Evolutionary conservation across 768 basidiomycete genomes (phyloP).

Genomic region (Mycena galericulata): DNA sequence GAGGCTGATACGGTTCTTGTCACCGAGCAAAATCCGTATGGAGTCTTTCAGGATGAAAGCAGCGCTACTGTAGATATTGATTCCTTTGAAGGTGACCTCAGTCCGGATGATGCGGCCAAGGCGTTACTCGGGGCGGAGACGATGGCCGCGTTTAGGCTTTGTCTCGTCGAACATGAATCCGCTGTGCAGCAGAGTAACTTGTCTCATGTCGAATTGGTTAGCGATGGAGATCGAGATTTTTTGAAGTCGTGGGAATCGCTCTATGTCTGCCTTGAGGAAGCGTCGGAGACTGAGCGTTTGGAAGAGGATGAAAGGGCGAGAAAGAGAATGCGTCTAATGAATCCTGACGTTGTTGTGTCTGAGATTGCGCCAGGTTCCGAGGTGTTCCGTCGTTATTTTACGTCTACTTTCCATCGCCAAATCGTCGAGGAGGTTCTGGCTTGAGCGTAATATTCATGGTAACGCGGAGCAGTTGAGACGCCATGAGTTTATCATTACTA

Average conservation of each 20-base stretch:
- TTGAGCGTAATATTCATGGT: background rate
- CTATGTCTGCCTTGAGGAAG: background rate
- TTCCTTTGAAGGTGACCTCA: too few species aligned
- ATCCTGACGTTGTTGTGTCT: background rate
- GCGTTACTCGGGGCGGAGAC: background rate
- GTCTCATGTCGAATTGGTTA: background rate
- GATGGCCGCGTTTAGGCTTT: background rate
- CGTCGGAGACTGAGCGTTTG: background rate
- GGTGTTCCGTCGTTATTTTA: background rate
- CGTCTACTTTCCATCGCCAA: background rate
- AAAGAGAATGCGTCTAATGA: background rate
- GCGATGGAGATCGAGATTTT: background rate
- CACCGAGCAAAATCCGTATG: background rate
- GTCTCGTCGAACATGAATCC: background rate
- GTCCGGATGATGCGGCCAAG: background rate
- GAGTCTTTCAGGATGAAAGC: too few species aligned
- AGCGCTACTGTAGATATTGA: background rate
- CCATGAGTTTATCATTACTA: constrained; percentile 28
- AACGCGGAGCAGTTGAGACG: constrained; percentile 31
- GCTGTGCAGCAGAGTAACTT: too few species aligned
- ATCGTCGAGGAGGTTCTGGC: background rate
- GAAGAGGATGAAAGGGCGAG: background rate
- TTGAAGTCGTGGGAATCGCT: background rate
- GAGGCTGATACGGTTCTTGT: background rate
- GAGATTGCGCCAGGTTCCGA: background rate